phyloP scores from a whole-genome alignment of 805 yeast genomes.

The Ogataea nakhonphanomensis region DNA sequence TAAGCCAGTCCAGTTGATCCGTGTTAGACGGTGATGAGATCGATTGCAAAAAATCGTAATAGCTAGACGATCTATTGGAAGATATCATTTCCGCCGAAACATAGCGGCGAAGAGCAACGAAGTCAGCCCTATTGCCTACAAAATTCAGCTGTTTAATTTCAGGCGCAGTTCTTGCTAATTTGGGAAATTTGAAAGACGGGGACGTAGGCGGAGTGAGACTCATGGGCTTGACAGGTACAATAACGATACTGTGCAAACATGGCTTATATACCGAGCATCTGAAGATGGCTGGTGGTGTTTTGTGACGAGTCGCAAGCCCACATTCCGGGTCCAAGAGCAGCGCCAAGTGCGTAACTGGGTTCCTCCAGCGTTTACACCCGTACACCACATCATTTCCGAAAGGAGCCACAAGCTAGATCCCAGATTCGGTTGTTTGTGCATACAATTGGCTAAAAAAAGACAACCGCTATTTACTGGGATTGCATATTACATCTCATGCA shows the following conservation, averaged over 20 bases:
- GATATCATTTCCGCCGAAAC: conserved; percentile 6
- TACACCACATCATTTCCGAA: not conserved
- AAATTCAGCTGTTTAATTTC: conserved; percentile 4
- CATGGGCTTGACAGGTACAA: not conserved
- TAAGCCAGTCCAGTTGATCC: conserved; percentile 19
- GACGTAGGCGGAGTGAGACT: conserved; percentile 3
- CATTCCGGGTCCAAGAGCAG: not conserved
- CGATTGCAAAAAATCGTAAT: conserved; percentile 11
- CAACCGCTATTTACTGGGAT: not conserved
- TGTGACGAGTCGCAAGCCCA: not conserved
- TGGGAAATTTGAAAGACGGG: conserved; percentile 10
- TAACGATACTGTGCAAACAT: not conserved
- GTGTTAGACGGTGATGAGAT: conserved; percentile 13
- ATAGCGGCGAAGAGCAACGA: conserved; percentile 8
- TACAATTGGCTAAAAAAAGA: conserved; percentile 1
- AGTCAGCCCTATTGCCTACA: conserved; percentile 8
- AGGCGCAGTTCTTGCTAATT: not conserved
- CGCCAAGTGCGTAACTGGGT: not conserved
- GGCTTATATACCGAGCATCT: not conserved
- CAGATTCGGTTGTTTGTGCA: not conserved
- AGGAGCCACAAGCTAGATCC: conserved; percentile 1
- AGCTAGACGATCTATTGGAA: conserved; percentile 8
- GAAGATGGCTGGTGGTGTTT: conserved; percentile 1
- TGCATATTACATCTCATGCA: no score
- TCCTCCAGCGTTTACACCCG: not conserved